A percentile compares a stretch with the other conserved stretches of the same genome.
phyloP scores from a whole-genome alignment of 1,284 basidiomycete genomes.

The Golubevia pallescens region DNA sequence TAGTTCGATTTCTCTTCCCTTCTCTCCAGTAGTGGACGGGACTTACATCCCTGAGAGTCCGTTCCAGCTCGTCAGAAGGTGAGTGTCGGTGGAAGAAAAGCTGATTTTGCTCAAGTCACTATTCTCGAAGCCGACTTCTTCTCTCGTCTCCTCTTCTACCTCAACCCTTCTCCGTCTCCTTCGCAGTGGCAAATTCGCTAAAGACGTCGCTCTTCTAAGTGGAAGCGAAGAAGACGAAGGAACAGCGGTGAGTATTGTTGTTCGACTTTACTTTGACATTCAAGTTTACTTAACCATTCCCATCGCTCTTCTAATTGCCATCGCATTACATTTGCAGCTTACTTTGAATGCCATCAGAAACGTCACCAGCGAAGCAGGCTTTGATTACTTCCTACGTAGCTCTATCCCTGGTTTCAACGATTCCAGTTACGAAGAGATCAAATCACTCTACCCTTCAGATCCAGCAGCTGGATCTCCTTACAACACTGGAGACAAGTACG shows the following conservation, averaged over 20 bases:
- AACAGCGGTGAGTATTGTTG: background rate
- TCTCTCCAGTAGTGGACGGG: conserved; percentile 1
- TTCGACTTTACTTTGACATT: no score
- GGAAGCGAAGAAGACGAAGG: background rate
- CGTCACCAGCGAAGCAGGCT: background rate
- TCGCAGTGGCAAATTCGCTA: background rate
- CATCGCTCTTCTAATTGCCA: no score
- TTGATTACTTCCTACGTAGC: background rate
- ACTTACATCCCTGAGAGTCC: background rate
- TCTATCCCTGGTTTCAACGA: background rate
- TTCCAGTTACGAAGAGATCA: background rate
- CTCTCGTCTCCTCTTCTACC: no score
- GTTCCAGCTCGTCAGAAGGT: background rate
- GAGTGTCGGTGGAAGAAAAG: no score
- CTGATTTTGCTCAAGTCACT: no score
- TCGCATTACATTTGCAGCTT: background rate
- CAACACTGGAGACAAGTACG: background rate
- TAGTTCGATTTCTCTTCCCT: background rate
- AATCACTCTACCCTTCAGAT: background rate
- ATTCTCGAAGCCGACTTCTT: no score
- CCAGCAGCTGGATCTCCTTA: background rate
- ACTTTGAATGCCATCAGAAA: background rate
- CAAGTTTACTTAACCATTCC: no score
- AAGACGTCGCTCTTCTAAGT: background rate
- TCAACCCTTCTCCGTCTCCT: no score